A percentile compares a stretch with the other conserved stretches of the same genome.
These are phyloP conservation scores for Lipomyces chichibuensis DNA, from an alignment of 805 yeast genomes.

Conservation along the genomic window DNA sequence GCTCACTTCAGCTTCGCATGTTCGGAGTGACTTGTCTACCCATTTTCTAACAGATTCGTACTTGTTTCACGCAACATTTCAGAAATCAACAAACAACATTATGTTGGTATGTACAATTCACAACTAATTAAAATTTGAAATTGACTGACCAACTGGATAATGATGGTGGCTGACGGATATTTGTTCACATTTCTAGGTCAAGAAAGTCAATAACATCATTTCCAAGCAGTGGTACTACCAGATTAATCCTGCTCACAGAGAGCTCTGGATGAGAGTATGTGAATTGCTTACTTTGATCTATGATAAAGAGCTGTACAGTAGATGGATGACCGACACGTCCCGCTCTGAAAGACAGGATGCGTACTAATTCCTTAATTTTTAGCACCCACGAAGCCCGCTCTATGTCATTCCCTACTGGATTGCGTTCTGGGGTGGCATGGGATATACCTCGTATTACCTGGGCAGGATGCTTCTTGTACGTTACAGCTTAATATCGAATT, in stretches of 20 bases:
- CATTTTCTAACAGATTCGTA: neutral
- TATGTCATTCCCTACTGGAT: slow-evolving; percentile 37
- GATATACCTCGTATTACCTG: slow-evolving; percentile 25
- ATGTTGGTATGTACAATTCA: neutral
- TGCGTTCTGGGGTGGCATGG: slow-evolving; percentile 34
- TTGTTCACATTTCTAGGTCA: neutral
- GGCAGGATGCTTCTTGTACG: slow-evolving; percentile 32
- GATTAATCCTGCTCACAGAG: slow-evolving; percentile 24
- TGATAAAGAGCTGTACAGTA: neutral
- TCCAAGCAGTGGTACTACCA: slow-evolving; percentile 33
- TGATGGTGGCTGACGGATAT: neutral
- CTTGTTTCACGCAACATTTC: neutral
- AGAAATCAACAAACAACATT: neutral
- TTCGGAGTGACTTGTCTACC: neutral
- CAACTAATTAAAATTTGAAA: neutral
- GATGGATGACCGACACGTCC: neutral
- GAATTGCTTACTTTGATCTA: neutral
- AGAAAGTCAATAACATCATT: slow-evolving; percentile 21
- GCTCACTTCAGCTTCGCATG: neutral
- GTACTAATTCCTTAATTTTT: neutral
- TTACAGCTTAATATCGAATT: neutral
- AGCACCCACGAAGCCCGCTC: slow-evolving; percentile 37
- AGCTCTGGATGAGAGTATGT: slow-evolving; percentile 34
- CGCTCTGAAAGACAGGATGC: neutral
- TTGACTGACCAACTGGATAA: no score